A percentile compares a stretch with the other conserved stretches of the same genome.
These are phyloP conservation scores for Ophiocordyceps unilateralis DNA, from an alignment of 2,329 filamentous ascomycete genomes.

Conservation along the genomic window DNA sequence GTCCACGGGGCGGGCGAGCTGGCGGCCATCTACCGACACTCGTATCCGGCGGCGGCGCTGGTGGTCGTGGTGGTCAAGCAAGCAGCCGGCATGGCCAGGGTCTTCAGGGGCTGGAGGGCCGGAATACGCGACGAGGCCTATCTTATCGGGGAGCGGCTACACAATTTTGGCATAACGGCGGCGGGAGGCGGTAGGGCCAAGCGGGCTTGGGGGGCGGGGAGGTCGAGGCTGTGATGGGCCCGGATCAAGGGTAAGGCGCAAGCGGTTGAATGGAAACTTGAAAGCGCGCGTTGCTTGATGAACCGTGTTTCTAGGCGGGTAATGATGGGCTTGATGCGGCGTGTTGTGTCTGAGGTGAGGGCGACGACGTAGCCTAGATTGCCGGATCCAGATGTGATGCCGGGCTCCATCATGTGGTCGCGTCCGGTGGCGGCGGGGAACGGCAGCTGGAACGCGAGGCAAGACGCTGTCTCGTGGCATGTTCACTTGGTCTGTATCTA, in stretches of 20 bases:
- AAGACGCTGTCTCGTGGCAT: no score
- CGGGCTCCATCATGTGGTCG: no score
- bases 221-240: background rate
- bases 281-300: background rate
- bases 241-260: background rate
- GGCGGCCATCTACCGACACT: conserved; percentile 32
- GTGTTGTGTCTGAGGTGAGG: no score
- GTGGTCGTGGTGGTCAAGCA: conserved; percentile 26
- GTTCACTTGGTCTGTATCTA: no score
- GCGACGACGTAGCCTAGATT: no score
- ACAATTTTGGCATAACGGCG: conserved; percentile 60
- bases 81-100: conserved; percentile 32
- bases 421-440: background rate
- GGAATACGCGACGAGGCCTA: conserved; percentile 90
- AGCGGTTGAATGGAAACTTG: background rate
- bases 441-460: background rate
- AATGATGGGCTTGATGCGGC: background rate
- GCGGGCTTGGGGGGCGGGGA: conserved; percentile 18
- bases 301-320: no score
- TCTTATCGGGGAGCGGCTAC: conserved; percentile 79
- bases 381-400: no score
- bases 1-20: conserved; percentile 11
- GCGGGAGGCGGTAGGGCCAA: conserved; percentile 17
- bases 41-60: conserved; percentile 51
- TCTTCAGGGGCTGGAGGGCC: conserved; percentile 60